Percentiles rank a stretch among this genome's conserved stretches.
These are phyloP conservation scores for Hawksworthiomyces lignivorus DNA, from an alignment of 2,329 filamentous ascomycete genomes.

Conservation along the genomic window DNA sequence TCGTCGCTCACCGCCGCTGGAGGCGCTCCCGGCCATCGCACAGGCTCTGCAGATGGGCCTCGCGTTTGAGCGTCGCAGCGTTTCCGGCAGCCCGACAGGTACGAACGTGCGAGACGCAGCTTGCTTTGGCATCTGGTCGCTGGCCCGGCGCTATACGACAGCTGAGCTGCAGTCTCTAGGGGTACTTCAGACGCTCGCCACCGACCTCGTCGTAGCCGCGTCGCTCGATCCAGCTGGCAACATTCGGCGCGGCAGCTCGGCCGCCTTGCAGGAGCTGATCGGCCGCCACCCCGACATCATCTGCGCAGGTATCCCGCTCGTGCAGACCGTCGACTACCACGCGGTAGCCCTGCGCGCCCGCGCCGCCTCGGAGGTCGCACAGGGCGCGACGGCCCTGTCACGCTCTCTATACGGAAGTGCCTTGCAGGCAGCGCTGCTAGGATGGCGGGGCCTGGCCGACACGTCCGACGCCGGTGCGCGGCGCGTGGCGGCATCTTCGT, in stretches of 20 bases:
- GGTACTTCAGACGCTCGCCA: conserved; percentile 68
- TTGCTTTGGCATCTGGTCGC: conserved; percentile 91
- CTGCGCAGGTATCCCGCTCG: conserved; percentile 70
- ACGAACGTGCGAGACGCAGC: conserved; percentile 91
- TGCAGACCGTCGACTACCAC: conserved; percentile 90
- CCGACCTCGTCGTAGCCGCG: conserved; percentile 71
- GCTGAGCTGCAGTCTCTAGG: conserved; percentile 62
- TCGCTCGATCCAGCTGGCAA: conserved; percentile 88
- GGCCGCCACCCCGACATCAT: conserved; percentile 86
- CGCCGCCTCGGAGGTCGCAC: conserved; percentile 71
- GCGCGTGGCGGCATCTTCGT: conserved; percentile 60
- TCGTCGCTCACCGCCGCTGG: conserved; percentile 66
- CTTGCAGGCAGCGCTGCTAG: conserved; percentile 62
- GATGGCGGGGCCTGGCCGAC: conserved; percentile 85
- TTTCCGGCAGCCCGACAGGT: conserved; percentile 77
- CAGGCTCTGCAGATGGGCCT: conserved; percentile 71
- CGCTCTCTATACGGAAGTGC: conserved; percentile 58
- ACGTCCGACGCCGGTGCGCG: conserved; percentile 65
- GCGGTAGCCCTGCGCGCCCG: conserved; percentile 79
- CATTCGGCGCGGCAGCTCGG: conserved; percentile 84
- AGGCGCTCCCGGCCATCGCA: conserved; percentile 65
- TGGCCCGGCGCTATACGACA: conserved; percentile 81
- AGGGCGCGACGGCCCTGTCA: conserved; percentile 59
- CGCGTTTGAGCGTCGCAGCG: conserved; percentile 79
- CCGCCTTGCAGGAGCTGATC: conserved; percentile 87